Evolutionary conservation across 441 rosid species (phyloP), one percentile per base, ranked within the genome.

Genomic region (Brassica balearica): DNA sequence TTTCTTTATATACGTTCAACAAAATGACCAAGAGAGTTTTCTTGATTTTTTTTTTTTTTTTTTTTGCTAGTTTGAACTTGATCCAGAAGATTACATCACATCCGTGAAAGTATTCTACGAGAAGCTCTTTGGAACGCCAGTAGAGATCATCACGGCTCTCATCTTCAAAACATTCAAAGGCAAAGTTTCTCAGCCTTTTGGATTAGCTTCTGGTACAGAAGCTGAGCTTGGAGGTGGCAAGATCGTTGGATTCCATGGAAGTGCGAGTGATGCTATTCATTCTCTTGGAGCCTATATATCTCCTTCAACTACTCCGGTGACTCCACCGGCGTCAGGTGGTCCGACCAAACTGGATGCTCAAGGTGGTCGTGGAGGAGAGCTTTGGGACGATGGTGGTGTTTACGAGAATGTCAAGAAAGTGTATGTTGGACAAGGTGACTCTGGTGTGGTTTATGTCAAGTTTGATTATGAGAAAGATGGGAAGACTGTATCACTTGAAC

Each of bases 291-390:
- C 2, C 2, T 36, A 36, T 36, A 36, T 36, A 7, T 7, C 41
- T 36, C 8, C 41, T 7, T 36, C 41, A 36, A 36, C 41, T 36
- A 36, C 41, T 36, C 41, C 41, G 2, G 41, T 36, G 41, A 36
- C 9, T 36, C 10, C 76, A 0, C 69, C 70, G 11, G 65, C 2
- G 14, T 53, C 80, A 32, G 58, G 55, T 62, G 64, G 8, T 76
- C 64, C 72, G 4, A 72, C 67, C 19, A 72, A 59, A 22, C 60
- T 75, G 60, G 76, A 66, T 43, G 80, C 83, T 0, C 62, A 65
- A 64, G 83, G 83, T 20, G 83, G 83, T 14, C 71, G 67, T 68
- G 79, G 79, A 53, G 83, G 83, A 65, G 69, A 71, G 10, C 14
- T 2, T 15, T 75, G 76, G 76, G 76, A 75, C 56, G 83, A 80